phyloP scores from a whole-genome alignment of 2,329 filamentous ascomycete species.

The Ophiostoma novo-ulmi region DNA sequence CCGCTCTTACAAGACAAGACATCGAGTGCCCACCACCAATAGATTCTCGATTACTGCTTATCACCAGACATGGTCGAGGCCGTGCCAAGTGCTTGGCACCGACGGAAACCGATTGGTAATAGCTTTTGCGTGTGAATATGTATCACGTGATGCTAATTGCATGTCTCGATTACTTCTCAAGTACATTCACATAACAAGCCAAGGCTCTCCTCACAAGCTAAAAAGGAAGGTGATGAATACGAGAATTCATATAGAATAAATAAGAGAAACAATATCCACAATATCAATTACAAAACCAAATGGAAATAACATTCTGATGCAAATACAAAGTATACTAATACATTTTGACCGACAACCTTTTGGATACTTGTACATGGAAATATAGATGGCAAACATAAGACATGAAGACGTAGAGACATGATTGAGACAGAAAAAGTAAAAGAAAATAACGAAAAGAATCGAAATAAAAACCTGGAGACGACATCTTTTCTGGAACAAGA shows the following conservation, averaged over 20 bases:
- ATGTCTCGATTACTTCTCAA: neutral
- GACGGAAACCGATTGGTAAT: constrained; percentile 8
- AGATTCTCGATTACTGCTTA: constrained; percentile 2
- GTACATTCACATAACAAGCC: neutral
- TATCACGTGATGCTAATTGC: neutral
- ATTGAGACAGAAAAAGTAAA: neutral
- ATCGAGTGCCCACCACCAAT: constrained; percentile 4
- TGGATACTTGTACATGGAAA: constrained; percentile 1
- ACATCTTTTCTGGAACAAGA: neutral
- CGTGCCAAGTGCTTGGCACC: constrained; percentile 13
- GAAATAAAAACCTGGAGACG: neutral
- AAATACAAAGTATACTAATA: neutral
- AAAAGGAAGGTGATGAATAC: constrained; percentile 1
- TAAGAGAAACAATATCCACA: neutral
- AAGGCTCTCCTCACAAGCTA: neutral
- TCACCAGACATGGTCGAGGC: constrained; percentile 1
- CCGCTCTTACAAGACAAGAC: neutral
- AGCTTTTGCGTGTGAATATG: neutral
- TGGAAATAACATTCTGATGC: neutral
- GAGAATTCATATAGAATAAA: neutral
- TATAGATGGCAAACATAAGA: neutral
- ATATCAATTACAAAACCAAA: neutral
- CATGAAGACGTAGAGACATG: neutral
- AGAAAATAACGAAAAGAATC: neutral
- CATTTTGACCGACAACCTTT: constrained; percentile 1